Evolutionary conservation across 139 green algal genomes (phyloP), one percentile per base, ranked within the genome.

Genomic region (Chlamydomonas sp.): DNA sequence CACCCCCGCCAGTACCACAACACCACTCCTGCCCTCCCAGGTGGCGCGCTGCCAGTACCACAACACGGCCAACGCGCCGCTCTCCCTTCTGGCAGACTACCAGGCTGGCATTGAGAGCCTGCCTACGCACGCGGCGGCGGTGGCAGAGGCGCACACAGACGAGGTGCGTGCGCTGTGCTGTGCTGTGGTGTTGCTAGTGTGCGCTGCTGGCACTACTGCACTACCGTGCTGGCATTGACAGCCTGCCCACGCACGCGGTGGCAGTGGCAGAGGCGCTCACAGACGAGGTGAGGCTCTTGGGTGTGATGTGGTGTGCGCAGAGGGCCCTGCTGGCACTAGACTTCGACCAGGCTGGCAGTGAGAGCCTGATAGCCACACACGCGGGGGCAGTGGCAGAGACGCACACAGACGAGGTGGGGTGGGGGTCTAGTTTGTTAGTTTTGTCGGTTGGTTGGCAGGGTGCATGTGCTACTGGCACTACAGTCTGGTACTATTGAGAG

Each of bases 81-180:
- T 92, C 10, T 85, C 80, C 0, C 73, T 95, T 38, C 79, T 95
- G n/a, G 72, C 33, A 3, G 86, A 95, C 71, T 95, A 88, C 77
- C 71, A 83, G 65, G 85, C 83, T 6, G 89, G 87, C 2, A 48
- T 70, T 0, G 87, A 95, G 73, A 83, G 84, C 72, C 80, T 95
- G 49, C 89, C 89, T 31, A 89, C 78, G 0, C 66, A 81, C 31
- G 76, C 67, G 39, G 79, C 54, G 54, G 24, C 30, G 54, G 54
- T 64, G 30, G 26, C 26, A 10, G 54, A 64, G 8, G 54, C 26
- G 8, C 54, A 64, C 26, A 36, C 54, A 20, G 54, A 64, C 26
- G 54, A 64, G 54, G 54, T n/a, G n/a, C n/a, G n/a, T 28, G 54
- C 29, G 54, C 54, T 28, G 24, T 63, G 54, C 54, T 34, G 16